These are phyloP conservation scores for Priceomyces castillae DNA, from an alignment of 805 yeast genomes.

Conservation along the genomic window DNA sequence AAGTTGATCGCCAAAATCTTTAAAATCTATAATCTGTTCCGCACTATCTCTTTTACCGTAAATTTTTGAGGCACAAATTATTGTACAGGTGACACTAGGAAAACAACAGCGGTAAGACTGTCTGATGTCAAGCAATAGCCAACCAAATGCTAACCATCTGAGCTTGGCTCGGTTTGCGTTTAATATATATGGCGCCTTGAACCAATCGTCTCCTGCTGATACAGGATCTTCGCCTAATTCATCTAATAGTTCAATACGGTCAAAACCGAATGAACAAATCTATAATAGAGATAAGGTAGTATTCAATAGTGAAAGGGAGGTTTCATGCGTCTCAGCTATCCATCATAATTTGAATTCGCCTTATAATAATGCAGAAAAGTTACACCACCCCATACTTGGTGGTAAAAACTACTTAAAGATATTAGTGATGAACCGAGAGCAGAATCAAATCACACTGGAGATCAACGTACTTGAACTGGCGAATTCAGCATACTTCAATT, in stretches of 20 bases:
- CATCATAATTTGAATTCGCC: conserved; percentile 11
- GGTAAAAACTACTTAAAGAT: conserved; percentile 41
- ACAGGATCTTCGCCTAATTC: conserved; percentile 14
- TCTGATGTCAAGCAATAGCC: conserved; percentile 4
- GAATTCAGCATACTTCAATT: conserved; percentile 11
- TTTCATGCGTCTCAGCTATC: conserved; percentile 23
- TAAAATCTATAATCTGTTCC: background rate
- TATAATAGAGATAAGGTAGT: conserved; percentile 13
- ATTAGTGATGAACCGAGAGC: conserved; percentile 31
- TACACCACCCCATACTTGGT: conserved; percentile 38
- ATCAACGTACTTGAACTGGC: conserved; percentile 29
- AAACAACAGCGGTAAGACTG: background rate
- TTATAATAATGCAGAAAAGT: conserved; percentile 10
- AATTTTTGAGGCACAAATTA: background rate
- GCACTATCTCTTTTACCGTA: background rate
- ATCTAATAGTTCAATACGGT: conserved; percentile 11
- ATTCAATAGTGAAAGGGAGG: conserved; percentile 27
- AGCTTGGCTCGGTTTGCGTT: conserved; percentile 54
- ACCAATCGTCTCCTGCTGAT: conserved; percentile 9
- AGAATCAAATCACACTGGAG: conserved; percentile 31
- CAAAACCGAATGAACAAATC: conserved; percentile 3
- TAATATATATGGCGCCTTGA: conserved; percentile 50
- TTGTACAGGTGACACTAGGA: background rate
- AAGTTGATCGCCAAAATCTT: too few species aligned
- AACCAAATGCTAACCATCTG: conserved; percentile 6